Evolutionary conservation across 139 green algal genomes (phyloP).

Genomic region (Micromonas commoda): DNA sequence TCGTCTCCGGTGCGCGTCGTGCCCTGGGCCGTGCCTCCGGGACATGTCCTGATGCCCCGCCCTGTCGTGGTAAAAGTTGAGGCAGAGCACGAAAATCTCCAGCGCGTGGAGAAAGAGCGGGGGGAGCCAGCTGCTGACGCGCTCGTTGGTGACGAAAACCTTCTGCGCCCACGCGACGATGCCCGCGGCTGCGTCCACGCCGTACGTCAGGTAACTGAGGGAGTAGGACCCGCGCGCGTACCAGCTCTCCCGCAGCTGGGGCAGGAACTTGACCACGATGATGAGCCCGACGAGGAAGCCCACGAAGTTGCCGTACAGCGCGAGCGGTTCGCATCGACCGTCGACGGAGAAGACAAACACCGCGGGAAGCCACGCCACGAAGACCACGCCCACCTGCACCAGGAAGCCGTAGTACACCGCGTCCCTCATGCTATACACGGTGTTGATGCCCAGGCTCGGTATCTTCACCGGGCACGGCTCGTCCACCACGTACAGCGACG

Average conservation of each 20-base stretch:
- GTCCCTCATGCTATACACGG: background rate
- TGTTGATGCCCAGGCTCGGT: background rate
- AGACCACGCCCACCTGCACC: background rate
- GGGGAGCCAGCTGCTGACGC: background rate
- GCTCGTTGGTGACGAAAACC: constrained; percentile 7
- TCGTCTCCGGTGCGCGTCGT: no score
- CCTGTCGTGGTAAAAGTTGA: background rate
- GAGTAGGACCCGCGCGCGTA: background rate
- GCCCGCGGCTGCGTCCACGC: background rate
- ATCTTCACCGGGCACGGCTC: background rate
- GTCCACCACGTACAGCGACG: background rate
- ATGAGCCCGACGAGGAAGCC: background rate
- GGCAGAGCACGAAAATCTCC: background rate
- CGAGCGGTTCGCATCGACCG: background rate
- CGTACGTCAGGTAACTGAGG: constrained; percentile 16
- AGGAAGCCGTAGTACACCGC: background rate
- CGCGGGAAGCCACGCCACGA: background rate
- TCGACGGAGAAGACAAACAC: background rate
- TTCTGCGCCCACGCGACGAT: background rate
- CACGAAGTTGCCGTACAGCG: background rate
- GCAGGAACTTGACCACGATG: background rate
- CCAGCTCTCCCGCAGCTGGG: background rate
- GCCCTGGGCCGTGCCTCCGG: no score
- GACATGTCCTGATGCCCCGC: background rate
- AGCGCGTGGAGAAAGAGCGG: background rate